phyloP scores from a whole-genome alignment of 148 eudicot species.

The Camellia lanceoleosa region DNA sequence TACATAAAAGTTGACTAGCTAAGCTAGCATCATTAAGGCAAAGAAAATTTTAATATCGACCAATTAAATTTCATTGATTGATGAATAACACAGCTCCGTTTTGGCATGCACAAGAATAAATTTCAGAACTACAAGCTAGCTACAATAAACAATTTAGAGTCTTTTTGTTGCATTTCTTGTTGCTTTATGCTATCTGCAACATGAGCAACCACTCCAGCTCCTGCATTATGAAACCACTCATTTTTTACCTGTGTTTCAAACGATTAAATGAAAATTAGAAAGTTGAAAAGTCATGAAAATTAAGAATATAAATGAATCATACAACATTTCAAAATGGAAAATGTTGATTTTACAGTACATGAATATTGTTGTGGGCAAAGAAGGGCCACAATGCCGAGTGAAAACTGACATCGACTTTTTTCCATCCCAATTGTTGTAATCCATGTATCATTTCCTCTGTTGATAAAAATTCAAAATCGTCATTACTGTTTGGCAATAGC shows the following conservation, averaged over 20 bases:
- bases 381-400: slow-evolving; percentile 95
- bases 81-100: neutral
- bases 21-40: neutral
- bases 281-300: neutral
- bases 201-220: slow-evolving; percentile 89
- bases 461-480: slow-evolving; percentile 8
- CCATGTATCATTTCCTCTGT: slow-evolving; percentile 98
- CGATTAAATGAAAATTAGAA: neutral
- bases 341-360: slow-evolving; percentile 41
- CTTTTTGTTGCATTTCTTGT: slow-evolving; percentile 51
- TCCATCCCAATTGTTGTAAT: slow-evolving; percentile 86
- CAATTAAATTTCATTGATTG: neutral
- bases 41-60: neutral
- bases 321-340: neutral
- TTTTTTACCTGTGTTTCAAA: slow-evolving; percentile 73
- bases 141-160: slow-evolving; percentile 40
- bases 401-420: slow-evolving; percentile 95
- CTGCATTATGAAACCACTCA: slow-evolving; percentile 95
- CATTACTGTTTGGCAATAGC: neutral
- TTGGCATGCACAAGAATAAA: neutral
- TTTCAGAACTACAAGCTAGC: slow-evolving; percentile 51
- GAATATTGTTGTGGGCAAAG: slow-evolving; percentile 94
- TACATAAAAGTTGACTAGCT: neutral
- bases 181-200: slow-evolving; percentile 82
- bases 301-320: neutral